These are phyloP conservation scores for Aspergillus oerlinghausenensis DNA, from an alignment of 2,329 filamentous ascomycete genomes.

Conservation along the genomic window DNA sequence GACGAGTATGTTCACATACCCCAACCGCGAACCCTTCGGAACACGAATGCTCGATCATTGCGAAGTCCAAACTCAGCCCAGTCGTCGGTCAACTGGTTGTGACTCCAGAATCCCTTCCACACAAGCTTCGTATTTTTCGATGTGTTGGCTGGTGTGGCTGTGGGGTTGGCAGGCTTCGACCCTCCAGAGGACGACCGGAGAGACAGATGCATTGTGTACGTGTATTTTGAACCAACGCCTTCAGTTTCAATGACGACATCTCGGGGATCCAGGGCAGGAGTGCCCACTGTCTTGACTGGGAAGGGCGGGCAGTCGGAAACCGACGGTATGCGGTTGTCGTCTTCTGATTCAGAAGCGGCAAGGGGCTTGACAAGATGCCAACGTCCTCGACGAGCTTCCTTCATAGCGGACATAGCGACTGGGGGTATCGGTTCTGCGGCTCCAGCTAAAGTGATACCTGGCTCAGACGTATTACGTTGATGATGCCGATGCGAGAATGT, in stretches of 20 bases:
- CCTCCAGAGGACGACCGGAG: conserved; percentile 55
- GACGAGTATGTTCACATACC: conserved; percentile 34
- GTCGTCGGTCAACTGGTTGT: conserved; percentile 84
- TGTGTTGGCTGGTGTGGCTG: conserved; percentile 29
- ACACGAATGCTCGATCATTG: conserved; percentile 59
- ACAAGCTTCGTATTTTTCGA: conserved; percentile 77
- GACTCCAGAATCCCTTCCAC: conserved; percentile 90
- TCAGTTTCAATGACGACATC: conserved; percentile 82
- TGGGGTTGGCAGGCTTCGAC: conserved; percentile 44
- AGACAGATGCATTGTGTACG: conserved; percentile 75
- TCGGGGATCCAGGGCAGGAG: conserved; percentile 36
- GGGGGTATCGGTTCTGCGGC: conserved; percentile 32
- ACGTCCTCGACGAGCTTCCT: conserved; percentile 60
- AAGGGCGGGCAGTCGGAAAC: conserved; percentile 14
- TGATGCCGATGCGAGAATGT: conserved; percentile 28
- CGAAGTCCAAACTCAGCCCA: conserved; percentile 73
- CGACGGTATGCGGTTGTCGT: conserved; percentile 32
- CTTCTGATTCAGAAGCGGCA: conserved; percentile 16
- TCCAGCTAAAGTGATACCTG: conserved; percentile 29
- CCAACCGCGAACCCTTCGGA: conserved; percentile 59
- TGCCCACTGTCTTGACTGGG: conserved; percentile 12
- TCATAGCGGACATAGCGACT: conserved; percentile 55
- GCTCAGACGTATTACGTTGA: conserved; percentile 38
- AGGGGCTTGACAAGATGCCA: conserved; percentile 59
- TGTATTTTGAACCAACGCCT: conserved; percentile 72